Percentiles rank a stretch among this genome's conserved stretches.
These are phyloP conservation scores for Lasiosphaeria hispida DNA, from an alignment of 495 filamentous ascomycete genomes.

Conservation along the genomic window DNA sequence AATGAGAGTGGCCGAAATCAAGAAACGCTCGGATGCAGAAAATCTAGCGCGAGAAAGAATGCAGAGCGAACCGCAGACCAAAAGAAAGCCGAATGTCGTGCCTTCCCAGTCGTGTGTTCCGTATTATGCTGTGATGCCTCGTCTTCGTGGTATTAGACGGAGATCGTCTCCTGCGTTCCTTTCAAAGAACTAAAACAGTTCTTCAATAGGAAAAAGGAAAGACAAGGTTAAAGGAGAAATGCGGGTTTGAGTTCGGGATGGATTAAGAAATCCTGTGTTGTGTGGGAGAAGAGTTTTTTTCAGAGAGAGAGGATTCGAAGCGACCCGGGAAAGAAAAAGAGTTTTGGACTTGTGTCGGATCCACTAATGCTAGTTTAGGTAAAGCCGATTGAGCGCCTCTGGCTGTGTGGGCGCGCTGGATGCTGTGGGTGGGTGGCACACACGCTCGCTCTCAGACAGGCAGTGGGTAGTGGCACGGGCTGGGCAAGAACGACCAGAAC, in stretches of 20 bases:
- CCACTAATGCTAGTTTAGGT: constrained; percentile 33
- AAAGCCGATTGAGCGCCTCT: constrained; percentile 11
- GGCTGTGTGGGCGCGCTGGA: neutral
- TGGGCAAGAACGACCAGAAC: no score
- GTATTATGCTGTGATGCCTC: constrained; percentile 1
- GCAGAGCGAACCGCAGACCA: constrained; percentile 34
- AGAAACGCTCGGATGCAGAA: constrained; percentile 16
- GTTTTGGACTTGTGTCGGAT: constrained; percentile 32
- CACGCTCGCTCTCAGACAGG: no score
- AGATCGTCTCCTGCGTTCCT: constrained; percentile 39
- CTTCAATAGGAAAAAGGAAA: constrained; percentile 40
- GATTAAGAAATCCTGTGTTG: constrained; percentile 37
- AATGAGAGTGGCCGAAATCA: constrained; percentile 30
- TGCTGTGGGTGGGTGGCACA: no score
- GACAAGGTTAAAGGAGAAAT: constrained; percentile 31
- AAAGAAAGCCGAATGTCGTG: constrained; percentile 23
- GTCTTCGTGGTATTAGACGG: constrained; percentile 13
- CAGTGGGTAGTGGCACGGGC: no score
- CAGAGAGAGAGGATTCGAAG: constrained; percentile 28
- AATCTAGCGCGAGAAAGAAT: constrained; percentile 34
- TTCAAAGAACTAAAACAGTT: constrained; percentile 38
- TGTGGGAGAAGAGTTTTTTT: constrained; percentile 31
- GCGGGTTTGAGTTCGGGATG: constrained; percentile 22
- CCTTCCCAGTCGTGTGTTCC: no score
- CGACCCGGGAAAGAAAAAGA: constrained; percentile 31